phyloP scores from a whole-genome alignment of 2,329 filamentous ascomycete species.

The Westerdykella sp. region DNA sequence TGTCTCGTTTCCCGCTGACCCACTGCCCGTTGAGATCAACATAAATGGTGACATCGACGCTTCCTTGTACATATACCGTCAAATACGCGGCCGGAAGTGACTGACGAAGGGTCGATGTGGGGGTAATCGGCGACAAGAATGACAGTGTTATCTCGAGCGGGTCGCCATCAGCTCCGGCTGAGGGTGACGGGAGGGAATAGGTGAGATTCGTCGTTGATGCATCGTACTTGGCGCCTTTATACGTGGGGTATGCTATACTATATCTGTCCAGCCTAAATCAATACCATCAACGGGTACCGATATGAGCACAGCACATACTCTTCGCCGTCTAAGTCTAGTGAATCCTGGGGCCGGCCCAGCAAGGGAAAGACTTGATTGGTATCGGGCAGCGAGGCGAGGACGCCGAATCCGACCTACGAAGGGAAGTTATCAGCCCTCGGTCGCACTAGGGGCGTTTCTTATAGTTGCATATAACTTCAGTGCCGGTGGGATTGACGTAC shows the following conservation, averaged over 20 bases:
- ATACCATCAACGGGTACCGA: background rate
- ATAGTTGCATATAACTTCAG: background rate
- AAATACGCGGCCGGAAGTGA: constrained; percentile 78
- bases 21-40: constrained; percentile 56
- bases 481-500: constrained; percentile 26
- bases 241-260: constrained; percentile 53
- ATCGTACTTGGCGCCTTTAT: constrained; percentile 59
- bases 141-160: constrained; percentile 54
- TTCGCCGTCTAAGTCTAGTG: constrained; percentile 40
- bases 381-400: constrained; percentile 57
- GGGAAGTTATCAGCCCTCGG: constrained; percentile 8
- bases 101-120: constrained; percentile 72
- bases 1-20: constrained; percentile 70
- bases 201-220: constrained; percentile 65
- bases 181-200: constrained; percentile 51
- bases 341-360: constrained; percentile 61
- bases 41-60: constrained; percentile 47
- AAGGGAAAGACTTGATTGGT: constrained; percentile 58
- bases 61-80: constrained; percentile 62
- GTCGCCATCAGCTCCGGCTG: constrained; percentile 25
- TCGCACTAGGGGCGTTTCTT: background rate
- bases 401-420: constrained; percentile 52
- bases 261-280: constrained; percentile 36
- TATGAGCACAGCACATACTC: constrained; percentile 27
- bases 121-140: constrained; percentile 72